Conservation (phyloP, 352 stramenopile species). For the Phytophthora podocarpi region DNA sequence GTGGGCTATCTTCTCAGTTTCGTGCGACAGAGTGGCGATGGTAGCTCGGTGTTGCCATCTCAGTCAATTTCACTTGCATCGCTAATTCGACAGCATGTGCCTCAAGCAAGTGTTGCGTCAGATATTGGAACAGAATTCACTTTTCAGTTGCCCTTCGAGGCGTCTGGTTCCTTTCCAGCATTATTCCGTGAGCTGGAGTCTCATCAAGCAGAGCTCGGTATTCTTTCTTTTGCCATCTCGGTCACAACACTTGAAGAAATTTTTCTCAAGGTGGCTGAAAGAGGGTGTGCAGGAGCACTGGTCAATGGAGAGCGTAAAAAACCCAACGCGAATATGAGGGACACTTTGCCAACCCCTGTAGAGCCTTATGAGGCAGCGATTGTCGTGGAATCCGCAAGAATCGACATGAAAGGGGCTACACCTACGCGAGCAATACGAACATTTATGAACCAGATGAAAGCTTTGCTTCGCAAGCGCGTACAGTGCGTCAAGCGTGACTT, state of each 20-base stretch:
- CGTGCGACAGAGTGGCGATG: constrained; percentile 25
- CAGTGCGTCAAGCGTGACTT: constrained; percentile 60
- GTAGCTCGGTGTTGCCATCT: background rate
- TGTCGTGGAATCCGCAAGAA: constrained; percentile 2
- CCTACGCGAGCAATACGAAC: background rate
- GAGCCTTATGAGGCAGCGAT: constrained; percentile 7
- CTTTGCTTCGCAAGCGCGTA: constrained; percentile 65
- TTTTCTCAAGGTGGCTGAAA: constrained; percentile 88
- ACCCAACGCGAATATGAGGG: background rate
- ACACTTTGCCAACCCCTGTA: background rate
- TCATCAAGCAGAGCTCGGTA: constrained; percentile 32
- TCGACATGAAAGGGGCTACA: constrained; percentile 1
- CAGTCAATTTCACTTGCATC: constrained; percentile 2
- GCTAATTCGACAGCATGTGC: constrained; percentile 45
- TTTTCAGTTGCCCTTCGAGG: constrained; percentile 76
- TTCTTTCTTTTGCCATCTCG: constrained; percentile 74
- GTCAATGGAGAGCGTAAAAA: background rate
- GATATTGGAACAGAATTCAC: constrained; percentile 80
- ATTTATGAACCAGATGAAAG: constrained; percentile 48
- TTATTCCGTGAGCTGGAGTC: constrained; percentile 81
- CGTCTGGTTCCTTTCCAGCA: constrained; percentile 54
- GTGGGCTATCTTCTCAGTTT: constrained; percentile 81
- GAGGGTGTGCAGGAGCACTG: background rate
- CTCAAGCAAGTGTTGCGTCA: constrained; percentile 45
- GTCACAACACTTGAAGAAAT: constrained; percentile 91